Percentiles rank a stretch among this genome's conserved stretches.
Evolutionary conservation across 2,329 filamentous ascomycete species (phyloP).

Genomic region (Cladosporium velox): DNA sequence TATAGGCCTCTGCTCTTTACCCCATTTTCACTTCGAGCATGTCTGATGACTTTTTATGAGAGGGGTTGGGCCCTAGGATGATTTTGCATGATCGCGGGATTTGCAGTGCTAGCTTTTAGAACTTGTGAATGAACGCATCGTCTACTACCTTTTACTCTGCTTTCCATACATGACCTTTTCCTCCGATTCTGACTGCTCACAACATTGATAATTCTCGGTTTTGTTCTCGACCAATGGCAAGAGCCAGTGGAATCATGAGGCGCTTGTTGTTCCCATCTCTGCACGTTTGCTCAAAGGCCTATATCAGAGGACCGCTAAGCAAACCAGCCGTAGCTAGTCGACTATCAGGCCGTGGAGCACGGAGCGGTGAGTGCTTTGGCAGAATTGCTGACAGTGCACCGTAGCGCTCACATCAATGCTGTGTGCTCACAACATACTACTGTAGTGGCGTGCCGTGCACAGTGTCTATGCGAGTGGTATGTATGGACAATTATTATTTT

Average conservation of each 20-base stretch:
- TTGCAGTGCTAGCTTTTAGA: neutral
- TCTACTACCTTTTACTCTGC: neutral
- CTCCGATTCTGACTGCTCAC: too few species aligned
- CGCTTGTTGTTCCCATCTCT: neutral
- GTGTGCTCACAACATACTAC: too few species aligned
- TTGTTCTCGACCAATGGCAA: neutral
- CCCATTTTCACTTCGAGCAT: slow-evolving; percentile 5
- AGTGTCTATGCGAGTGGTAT: neutral
- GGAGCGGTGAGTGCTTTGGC: neutral
- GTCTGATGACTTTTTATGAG: slow-evolving; percentile 8
- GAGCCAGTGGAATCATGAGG: neutral
- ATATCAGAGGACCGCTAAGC: neutral
- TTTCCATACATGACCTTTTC: neutral
- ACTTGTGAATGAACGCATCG: slow-evolving; percentile 1
- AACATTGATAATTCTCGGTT: neutral
- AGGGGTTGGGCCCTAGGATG: slow-evolving; percentile 4
- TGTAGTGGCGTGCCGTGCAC: neutral
- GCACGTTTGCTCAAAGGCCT: neutral
- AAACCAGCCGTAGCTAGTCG: neutral
- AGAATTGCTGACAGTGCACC: neutral
- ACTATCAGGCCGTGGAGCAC: neutral
- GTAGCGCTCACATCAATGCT: neutral
- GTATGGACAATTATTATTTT: too few species aligned
- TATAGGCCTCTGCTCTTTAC: slow-evolving; percentile 19
- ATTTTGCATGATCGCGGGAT: neutral